Evolutionary conservation across 2,329 filamentous ascomycete species (phyloP).

Genomic region (Huntiella omanensis): DNA sequence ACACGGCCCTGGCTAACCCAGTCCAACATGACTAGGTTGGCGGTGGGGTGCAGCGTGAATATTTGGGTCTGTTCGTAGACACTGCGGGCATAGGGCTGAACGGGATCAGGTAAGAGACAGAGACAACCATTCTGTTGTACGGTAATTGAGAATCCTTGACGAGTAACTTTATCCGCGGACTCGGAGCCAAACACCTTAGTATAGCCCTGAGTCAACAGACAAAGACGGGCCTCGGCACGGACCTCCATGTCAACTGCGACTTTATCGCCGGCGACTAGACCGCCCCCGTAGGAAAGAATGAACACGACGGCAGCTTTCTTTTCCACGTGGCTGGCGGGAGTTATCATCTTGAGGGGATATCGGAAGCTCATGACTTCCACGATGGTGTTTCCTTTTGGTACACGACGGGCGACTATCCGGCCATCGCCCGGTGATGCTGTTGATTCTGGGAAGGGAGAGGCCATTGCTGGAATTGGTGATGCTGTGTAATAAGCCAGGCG

Average conservation of each 20-base stretch:
- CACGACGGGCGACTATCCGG: conserved; percentile 50
- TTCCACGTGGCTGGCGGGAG: conserved; percentile 47
- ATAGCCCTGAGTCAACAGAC: conserved; percentile 54
- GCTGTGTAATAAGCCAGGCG: too few species aligned
- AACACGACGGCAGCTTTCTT: conserved; percentile 63
- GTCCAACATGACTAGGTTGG: conserved; percentile 64
- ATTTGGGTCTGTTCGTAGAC: conserved; percentile 70
- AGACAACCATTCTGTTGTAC: conserved; percentile 34
- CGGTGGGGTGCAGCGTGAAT: conserved; percentile 41
- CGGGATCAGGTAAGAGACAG: conserved; percentile 69
- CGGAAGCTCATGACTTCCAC: conserved; percentile 66
- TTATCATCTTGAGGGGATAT: conserved; percentile 87
- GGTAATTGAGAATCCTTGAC: conserved; percentile 34
- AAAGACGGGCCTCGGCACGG: conserved; percentile 44
- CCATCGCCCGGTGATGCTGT: conserved; percentile 62
- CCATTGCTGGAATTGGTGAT: conserved; percentile 19
- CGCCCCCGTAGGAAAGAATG: conserved; percentile 83
- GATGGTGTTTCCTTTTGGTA: conserved; percentile 53
- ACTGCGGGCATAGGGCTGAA: conserved; percentile 74
- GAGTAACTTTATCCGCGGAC: conserved; percentile 33
- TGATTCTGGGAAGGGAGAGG: conserved; percentile 60
- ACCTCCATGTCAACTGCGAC: conserved; percentile 56
- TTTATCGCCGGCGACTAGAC: conserved; percentile 71
- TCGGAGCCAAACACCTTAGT: conserved; percentile 89
- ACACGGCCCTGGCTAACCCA: conserved; percentile 84